phyloP scores from a whole-genome alignment of 768 basidiomycete genomes.

The Lactarius pseudohatsudake region DNA sequence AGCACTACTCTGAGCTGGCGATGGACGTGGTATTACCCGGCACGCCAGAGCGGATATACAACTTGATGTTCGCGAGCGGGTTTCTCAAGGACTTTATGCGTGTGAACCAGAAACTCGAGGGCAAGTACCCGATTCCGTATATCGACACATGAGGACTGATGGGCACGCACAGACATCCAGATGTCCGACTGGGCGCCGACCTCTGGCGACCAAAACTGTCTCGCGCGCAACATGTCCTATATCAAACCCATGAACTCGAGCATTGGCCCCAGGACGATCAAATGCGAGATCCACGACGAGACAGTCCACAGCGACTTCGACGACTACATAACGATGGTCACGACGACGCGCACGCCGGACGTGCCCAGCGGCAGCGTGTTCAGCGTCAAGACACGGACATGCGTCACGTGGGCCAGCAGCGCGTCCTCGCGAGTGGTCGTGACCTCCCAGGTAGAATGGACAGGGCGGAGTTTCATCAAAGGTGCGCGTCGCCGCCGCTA shows the following conservation, averaged over 20 bases:
- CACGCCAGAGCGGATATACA: slow-evolving; percentile 93
- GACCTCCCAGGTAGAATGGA: slow-evolving; percentile 94
- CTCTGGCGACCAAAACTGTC: slow-evolving; percentile 58
- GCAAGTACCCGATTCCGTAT: slow-evolving; percentile 46
- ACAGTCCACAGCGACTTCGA: slow-evolving; percentile 78
- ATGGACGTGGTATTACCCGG: slow-evolving; percentile 82
- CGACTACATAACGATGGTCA: slow-evolving; percentile 76
- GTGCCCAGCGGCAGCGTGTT: slow-evolving; percentile 94
- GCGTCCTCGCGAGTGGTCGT: slow-evolving; percentile 78
- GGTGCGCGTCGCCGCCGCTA: slow-evolving; percentile 46
- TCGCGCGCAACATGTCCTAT: slow-evolving; percentile 90
- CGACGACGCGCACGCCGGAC: slow-evolving; percentile 90
- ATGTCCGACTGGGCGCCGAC: slow-evolving; percentile 92
- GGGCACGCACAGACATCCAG: slow-evolving; percentile 69
- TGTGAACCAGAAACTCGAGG: slow-evolving; percentile 82
- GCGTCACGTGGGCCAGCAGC: slow-evolving; percentile 89
- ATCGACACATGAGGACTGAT: slow-evolving; percentile 2
- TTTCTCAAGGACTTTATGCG: slow-evolving; percentile 95
- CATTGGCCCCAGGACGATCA: slow-evolving; percentile 92
- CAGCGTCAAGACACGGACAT: slow-evolving; percentile 90
- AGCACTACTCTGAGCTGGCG: slow-evolving; percentile 71
- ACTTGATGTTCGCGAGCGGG: slow-evolving; percentile 92
- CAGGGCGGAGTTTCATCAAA: slow-evolving; percentile 94
- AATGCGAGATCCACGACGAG: slow-evolving; percentile 94
- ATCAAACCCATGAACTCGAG: slow-evolving; percentile 89